Conservation (phyloP, 1,139 yeast genomes). For the Zhuliangozyma blackwelliae region DNA sequence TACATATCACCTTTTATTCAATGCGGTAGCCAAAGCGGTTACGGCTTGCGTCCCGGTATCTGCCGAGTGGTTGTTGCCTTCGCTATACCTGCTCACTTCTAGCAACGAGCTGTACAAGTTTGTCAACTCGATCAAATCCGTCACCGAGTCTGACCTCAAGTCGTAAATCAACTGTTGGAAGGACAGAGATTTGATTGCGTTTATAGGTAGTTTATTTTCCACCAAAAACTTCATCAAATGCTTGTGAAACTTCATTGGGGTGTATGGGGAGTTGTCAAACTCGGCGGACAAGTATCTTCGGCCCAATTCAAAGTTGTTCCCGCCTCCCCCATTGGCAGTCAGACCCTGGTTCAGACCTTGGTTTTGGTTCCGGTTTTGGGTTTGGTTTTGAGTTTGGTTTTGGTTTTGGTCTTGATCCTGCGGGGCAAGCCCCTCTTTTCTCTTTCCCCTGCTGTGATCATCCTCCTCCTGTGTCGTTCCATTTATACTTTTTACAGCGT, state of each 20-base stretch:
- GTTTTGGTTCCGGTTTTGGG: background rate
- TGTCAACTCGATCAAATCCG: slow-evolving; percentile 46
- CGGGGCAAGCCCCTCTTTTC: background rate
- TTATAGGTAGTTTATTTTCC: slow-evolving; percentile 49
- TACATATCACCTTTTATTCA: slow-evolving; percentile 2
- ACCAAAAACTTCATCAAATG: slow-evolving; percentile 48
- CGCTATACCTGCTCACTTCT: slow-evolving; percentile 39
- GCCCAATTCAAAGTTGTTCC: slow-evolving; percentile 1
- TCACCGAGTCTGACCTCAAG: slow-evolving; percentile 43
- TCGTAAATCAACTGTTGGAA: slow-evolving; percentile 52
- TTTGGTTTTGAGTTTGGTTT: background rate
- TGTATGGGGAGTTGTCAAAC: slow-evolving; percentile 42
- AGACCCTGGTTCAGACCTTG: no score
- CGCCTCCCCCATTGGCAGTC: background rate
- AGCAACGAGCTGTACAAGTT: slow-evolving; percentile 42
- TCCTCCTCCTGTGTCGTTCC: background rate
- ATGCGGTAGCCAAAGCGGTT: slow-evolving; percentile 1
- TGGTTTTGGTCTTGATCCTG: background rate
- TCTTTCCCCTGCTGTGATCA: no score
- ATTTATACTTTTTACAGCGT: background rate
- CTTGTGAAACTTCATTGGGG: slow-evolving; percentile 46
- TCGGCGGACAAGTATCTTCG: slow-evolving; percentile 26
- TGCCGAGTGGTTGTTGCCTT: background rate
- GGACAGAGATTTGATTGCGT: slow-evolving; percentile 45
- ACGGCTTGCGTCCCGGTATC: background rate